These are phyloP conservation scores for Termitomyces sp. DNA, from an alignment of 768 basidiomycete genomes.

Conservation along the genomic window DNA sequence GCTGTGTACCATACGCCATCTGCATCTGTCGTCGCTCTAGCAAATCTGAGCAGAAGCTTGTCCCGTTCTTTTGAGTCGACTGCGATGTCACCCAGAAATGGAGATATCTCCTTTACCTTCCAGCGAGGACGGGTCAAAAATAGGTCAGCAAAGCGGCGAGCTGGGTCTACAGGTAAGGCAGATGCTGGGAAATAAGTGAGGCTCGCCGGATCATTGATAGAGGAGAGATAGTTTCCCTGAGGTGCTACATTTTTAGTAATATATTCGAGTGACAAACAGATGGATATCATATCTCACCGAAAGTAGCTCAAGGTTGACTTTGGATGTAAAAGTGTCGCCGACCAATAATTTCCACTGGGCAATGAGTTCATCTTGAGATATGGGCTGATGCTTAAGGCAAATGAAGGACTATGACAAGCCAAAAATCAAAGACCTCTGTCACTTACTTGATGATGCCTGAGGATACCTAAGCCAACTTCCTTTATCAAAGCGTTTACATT, in stretches of 20 bases:
- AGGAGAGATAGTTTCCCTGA: slow-evolving; percentile 73
- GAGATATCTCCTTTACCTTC: slow-evolving; percentile 74
- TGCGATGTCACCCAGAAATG: slow-evolving; percentile 79
- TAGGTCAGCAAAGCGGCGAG: slow-evolving; percentile 79
- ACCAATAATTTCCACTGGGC: slow-evolving; percentile 66
- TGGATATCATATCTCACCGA: slow-evolving; percentile 38
- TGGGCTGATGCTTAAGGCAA: slow-evolving; percentile 48
- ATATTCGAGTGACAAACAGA: not conserved
- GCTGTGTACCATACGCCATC: slow-evolving; percentile 74
- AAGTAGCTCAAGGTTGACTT: slow-evolving; percentile 63
- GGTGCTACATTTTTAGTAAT: not conserved
- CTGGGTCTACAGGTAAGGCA: slow-evolving; percentile 68
- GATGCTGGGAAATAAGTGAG: slow-evolving; percentile 76
- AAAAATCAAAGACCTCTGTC: not conserved
- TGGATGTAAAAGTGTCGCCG: slow-evolving; percentile 69
- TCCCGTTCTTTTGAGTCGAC: slow-evolving; percentile 86
- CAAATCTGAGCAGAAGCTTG: slow-evolving; percentile 81
- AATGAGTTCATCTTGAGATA: slow-evolving; percentile 52
- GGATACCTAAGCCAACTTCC: slow-evolving; percentile 73
- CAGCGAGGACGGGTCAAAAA: slow-evolving; percentile 78
- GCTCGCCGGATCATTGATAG: slow-evolving; percentile 27
- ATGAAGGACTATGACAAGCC: not conserved
- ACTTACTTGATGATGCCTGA: slow-evolving; percentile 55
- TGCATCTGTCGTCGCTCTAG: slow-evolving; percentile 66
- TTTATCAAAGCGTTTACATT: slow-evolving; percentile 55